phyloP scores from a whole-genome alignment of 2,329 filamentous ascomycete genomes.

The Hypoxylon sp. region DNA sequence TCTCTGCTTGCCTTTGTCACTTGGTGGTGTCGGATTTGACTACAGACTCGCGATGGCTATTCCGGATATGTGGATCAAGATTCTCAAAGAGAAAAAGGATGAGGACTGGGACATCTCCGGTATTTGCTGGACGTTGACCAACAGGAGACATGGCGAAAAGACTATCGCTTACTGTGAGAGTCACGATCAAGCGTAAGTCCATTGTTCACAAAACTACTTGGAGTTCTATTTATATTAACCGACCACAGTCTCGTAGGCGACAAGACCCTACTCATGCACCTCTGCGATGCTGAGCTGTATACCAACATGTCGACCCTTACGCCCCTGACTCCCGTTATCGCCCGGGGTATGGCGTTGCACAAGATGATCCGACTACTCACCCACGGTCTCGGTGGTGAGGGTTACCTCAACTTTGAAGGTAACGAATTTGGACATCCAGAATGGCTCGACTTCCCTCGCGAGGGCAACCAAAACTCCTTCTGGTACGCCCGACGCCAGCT shows the following conservation, averaged over 20 bases:
- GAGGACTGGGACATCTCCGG: slow-evolving; percentile 89
- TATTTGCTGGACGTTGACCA: slow-evolving; percentile 87
- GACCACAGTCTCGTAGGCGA: slow-evolving; percentile 91
- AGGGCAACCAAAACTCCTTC: slow-evolving; percentile 91
- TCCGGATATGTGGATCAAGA: slow-evolving; percentile 99
- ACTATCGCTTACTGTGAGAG: slow-evolving; percentile 98
- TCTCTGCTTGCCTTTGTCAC: slow-evolving; percentile 83
- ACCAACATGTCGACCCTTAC: slow-evolving; percentile 93
- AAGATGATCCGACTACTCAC: slow-evolving; percentile 98
- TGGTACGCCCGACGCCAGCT: slow-evolving; percentile 94
- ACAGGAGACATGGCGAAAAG: slow-evolving; percentile 94
- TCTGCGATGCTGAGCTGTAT: slow-evolving; percentile 97
- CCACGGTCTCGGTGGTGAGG: slow-evolving; percentile 90
- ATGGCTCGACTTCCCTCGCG: slow-evolving; percentile 97
- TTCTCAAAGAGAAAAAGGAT: slow-evolving; percentile 91
- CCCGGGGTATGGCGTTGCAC: slow-evolving; percentile 90
- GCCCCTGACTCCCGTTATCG: slow-evolving; percentile 86
- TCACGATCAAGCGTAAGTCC: slow-evolving; percentile 92
- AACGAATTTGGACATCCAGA: slow-evolving; percentile 99
- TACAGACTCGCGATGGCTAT: slow-evolving; percentile 98
- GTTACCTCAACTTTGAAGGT: slow-evolving; percentile 97
- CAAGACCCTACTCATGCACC: slow-evolving; percentile 97
- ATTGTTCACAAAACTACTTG: too few relatives aligned
- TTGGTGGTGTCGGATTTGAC: slow-evolving; percentile 95
- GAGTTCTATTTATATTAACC: too few relatives aligned